Evolutionary conservation across 768 basidiomycete genomes (phyloP).

Genomic region (Russula emetica): DNA sequence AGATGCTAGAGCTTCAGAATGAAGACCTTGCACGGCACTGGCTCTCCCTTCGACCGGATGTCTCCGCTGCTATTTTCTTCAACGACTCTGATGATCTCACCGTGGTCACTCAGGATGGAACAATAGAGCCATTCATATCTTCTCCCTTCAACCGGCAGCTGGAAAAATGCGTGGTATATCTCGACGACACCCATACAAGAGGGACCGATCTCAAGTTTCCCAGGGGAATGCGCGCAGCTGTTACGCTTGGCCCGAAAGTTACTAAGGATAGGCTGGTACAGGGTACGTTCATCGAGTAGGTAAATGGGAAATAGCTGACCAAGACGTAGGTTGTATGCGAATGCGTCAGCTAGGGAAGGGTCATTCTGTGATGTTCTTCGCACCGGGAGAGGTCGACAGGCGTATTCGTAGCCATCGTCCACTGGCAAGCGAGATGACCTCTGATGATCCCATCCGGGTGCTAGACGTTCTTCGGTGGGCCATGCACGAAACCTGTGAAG

Average conservation of each 20-base stretch:
- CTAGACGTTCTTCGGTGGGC: slow-evolving; percentile 24
- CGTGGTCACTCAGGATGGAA: slow-evolving; percentile 39
- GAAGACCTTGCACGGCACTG: slow-evolving; percentile 39
- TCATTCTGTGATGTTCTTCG: slow-evolving; percentile 24
- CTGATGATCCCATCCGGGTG: not conserved
- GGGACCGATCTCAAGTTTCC: slow-evolving; percentile 54
- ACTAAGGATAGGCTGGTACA: slow-evolving; percentile 51
- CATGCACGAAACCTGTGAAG: slow-evolving; percentile 23
- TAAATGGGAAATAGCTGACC: not conserved
- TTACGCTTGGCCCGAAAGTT: slow-evolving; percentile 48
- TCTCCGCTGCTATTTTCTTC: slow-evolving; percentile 44
- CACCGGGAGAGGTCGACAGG: slow-evolving; percentile 18
- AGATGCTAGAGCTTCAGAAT: slow-evolving; percentile 50
- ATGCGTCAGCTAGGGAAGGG: slow-evolving; percentile 25
- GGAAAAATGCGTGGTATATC: slow-evolving; percentile 43
- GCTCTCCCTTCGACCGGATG: slow-evolving; percentile 34
- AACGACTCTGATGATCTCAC: slow-evolving; percentile 35
- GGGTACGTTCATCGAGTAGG: slow-evolving; percentile 34
- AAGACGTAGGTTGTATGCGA: slow-evolving; percentile 20
- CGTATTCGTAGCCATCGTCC: slow-evolving; percentile 12
- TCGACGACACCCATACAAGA: slow-evolving; percentile 51
- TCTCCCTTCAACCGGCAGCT: slow-evolving; percentile 39
- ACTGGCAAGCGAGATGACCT: not conserved
- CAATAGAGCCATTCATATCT: slow-evolving; percentile 35
- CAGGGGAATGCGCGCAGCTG: slow-evolving; percentile 39